phyloP scores from a whole-genome alignment of 164 flowering plant species.

The Kingdonia uniflora region DNA sequence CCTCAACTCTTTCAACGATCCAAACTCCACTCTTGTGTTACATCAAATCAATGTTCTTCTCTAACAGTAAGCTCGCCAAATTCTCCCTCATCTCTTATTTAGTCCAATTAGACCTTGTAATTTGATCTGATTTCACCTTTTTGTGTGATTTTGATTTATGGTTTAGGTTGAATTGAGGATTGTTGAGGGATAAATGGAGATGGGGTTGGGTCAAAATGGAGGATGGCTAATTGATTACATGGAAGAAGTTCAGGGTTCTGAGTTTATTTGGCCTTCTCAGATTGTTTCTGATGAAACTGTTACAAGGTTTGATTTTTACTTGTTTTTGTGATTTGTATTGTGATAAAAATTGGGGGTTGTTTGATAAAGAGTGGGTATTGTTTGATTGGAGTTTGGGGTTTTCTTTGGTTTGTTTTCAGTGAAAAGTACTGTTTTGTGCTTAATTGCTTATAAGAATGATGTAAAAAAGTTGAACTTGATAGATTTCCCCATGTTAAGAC shows the following conservation, averaged over 20 bases:
- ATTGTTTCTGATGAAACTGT: slow-evolving; percentile 9
- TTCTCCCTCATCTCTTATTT: background rate
- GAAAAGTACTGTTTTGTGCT: background rate
- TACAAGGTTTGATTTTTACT: slow-evolving; percentile 6
- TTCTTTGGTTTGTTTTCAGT: too few species aligned
- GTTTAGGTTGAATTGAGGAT: background rate
- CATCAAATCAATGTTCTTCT: too few species aligned
- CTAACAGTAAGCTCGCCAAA: too few species aligned
- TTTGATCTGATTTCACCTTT: too few species aligned
- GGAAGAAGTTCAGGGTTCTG: slow-evolving; percentile 16
- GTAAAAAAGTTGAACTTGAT: too few species aligned
- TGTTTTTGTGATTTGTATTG: background rate
- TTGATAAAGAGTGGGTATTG: too few species aligned
- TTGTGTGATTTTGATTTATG: background rate
- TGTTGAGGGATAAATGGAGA: slow-evolving; percentile 4
- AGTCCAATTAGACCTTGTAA: background rate
- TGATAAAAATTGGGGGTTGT: background rate
- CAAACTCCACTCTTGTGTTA: too few species aligned
- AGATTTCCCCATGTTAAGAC: background rate
- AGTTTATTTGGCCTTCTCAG: slow-evolving; percentile 14
- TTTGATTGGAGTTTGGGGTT: too few species aligned
- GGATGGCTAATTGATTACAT: slow-evolving; percentile 18
- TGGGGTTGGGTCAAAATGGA: slow-evolving; percentile 9
- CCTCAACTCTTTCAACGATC: too few species aligned
- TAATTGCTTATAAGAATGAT: background rate